Base-by-base conservation (phyloP, 345 rosid species). In the Jatropha curcas region DNA sequence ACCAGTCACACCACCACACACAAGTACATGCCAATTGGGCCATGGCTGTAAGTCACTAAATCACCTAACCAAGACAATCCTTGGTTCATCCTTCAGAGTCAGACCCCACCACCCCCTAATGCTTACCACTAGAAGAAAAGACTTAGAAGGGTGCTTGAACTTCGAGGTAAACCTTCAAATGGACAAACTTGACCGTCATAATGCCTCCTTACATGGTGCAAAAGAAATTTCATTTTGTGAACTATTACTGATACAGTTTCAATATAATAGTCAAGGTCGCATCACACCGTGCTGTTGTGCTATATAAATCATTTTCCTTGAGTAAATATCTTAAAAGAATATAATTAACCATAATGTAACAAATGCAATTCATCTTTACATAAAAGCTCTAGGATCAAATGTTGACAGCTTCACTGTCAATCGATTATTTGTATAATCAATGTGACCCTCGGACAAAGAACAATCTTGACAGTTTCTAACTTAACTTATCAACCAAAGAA, bases 71-170 rank as follows among this genome's bases (percentile, higher is more conserved):
- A 27, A 30, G 62, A 14, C 37, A 59, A 59, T 31, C 22, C 7
- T 17, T 14, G 0, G 53, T 17, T 48, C 17, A 48, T 48, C 53
- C 53, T 48, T 6, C 53, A 48, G 53, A 48, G n/a, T n/a, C n/a
- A n/a, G n/a, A n/a, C n/a, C n/a, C n/a, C 53, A 35, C 63, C 22
- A 14, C 39, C 4, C 22, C 63, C 20, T 59, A 31, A 17, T 31
- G n/a, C 39, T 59, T 59, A 30, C 37, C 63, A 59, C 63, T 28
- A 59, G 9, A 22, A 39, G 67, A 63, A 50, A 39, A 41, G 22
- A n/a, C 43, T 39, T 13, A 11, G 19, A 63, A 39, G 50, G 33
- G 22, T 63, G 50, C 67, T 63, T 10, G 31, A 1, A 63, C 22
- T 39, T 63, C 67, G 20, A 34, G 27, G 11, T 20, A 62, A n/a